phyloP scores from a whole-genome alignment of 2,329 filamentous ascomycete species.

The Pseudocercospora macadamiae region DNA sequence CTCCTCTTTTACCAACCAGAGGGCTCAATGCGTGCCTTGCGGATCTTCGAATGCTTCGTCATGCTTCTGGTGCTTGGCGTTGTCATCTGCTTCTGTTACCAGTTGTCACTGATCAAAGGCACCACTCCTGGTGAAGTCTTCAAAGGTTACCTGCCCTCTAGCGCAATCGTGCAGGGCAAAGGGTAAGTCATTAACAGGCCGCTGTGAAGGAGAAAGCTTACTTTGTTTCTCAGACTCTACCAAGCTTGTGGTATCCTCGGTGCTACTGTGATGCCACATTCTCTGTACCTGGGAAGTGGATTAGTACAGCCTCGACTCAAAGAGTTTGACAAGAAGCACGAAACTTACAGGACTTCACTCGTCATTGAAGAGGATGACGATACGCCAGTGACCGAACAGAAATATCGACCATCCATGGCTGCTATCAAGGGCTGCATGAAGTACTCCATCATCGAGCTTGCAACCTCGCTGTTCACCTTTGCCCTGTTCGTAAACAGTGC shows the following conservation, averaged over 20 bases:
- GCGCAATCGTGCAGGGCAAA: conserved; percentile 59
- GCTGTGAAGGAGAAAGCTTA: conserved; percentile 20
- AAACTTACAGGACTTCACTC: conserved; percentile 48
- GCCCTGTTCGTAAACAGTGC: conserved; percentile 49
- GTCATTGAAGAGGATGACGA: conserved; percentile 33
- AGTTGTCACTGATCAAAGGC: conserved; percentile 64
- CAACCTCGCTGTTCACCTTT: conserved; percentile 46
- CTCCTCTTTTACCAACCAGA: conserved; percentile 67
- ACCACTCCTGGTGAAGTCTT: conserved; percentile 64
- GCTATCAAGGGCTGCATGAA: conserved; percentile 45
- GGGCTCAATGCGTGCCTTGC: conserved; percentile 60
- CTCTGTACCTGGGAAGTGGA: conserved; percentile 68
- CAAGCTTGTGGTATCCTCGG: conserved; percentile 77
- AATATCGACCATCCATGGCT: conserved; percentile 44
- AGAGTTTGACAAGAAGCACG: conserved; percentile 64
- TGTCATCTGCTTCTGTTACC: conserved; percentile 71
- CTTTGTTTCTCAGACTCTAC: conserved; percentile 52
- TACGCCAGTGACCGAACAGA: conserved; percentile 22
- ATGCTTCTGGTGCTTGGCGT: conserved; percentile 67
- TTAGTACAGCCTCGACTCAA: conserved; percentile 68
- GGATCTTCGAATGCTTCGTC: conserved; percentile 68
- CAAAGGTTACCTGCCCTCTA: conserved; percentile 66
- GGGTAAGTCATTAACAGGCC: conserved; percentile 43
- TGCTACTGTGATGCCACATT: conserved; percentile 74
- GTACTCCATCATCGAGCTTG: conserved; percentile 46